Base-by-base conservation (phyloP, 148 eudicot species). In the Vaccinium myrtillus region DNA sequence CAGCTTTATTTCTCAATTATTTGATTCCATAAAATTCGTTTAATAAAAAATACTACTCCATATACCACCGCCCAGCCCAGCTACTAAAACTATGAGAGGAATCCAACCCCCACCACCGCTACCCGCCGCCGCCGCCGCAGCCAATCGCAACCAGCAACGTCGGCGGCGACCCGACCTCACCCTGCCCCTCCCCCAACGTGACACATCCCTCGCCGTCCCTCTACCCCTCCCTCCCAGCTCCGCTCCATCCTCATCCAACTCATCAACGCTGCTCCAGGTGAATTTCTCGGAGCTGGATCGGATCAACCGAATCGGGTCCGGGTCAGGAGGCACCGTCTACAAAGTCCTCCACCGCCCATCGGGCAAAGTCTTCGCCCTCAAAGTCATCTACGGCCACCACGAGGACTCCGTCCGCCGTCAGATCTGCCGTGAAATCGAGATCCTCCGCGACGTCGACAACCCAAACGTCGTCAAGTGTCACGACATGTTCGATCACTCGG, bases 401-500 rank as follows among this genome's bases (percentile, higher is more conserved):
- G 98, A 95, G 4, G 98, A 95, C 74, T 74, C 88, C 53, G 92
- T 93, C 12, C 88, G 94, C 21, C 90, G 83, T 71, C 98, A 95
- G 95, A 95, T 95, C 91, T 89, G 93, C 78, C 89, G 98, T 0
- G 98, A 95, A 83, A 95, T 95, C 86, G 91, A 91, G 93, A 95
- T 95, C 71, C 93, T 95, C 4, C 82, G 96, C 0, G 97, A 90
- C 11, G 98, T 93, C 0, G 92, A 95, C 69, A 88, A 95, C 82
- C 93, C 89, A 0, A 90, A 91, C 86, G 93, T 95, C 3, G 98
- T 95, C 16, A 88, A 85, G 50, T 95, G 98, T 43, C 92, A 91
- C 84, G 92, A 90, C 67, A 90, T 94, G 92, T 89, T 76, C 81
- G 98, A 93, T 32, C 95, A 91, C 71, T 88, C 84, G 78, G 94